Evolutionary conservation across 371 early-diverging fungal genomes (phyloP), one percentile per base, ranked within the genome.

Genomic region (Mucor velutinosus): DNA sequence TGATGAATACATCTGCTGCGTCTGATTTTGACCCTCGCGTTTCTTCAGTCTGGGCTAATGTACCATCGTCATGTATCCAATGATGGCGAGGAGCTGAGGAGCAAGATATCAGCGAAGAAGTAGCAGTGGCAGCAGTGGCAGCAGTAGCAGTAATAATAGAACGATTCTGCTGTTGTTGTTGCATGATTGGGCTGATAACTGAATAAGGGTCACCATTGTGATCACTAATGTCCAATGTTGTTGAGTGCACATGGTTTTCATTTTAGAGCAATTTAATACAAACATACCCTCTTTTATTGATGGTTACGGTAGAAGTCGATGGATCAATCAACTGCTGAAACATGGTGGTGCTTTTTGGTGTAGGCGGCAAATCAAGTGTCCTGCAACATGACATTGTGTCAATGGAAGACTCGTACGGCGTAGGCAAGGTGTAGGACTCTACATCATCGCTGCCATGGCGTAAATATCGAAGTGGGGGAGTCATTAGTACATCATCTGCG

Each of bases 331-430:
- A 29, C 19, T 57, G 58, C 37, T 62, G 63, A 62, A 77, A 73
- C 4, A 72, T 67, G 19, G 73, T 70, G 12, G 75, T 75, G 19
- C 72, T 80, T 32, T 75, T 73, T 7, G 77, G 77, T 0, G 77
- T 77, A 0, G 70, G 61, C 11, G 80, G 80, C 17, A 74, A 33
- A 23, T 76, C 74, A 1, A 67, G 15, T 1, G 72, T 65, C 25
- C 53, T 17, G 29, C 69, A 74, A 19, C 69, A 67, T 15, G 74
- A 73, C 55, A 78, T 72, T 25, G 71, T 78, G 25, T 74, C 75
- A 10, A 78, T 59, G 1, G 79, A 76, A 0, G 79, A 76, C 60
- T 72, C 75, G 47, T 77, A 74, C n/a, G 72, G 75, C 8, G 74
- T 74, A 7, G 74, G 62, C 1, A 71, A 37, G 7, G 53, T 66